Percentiles rank a stretch among this genome's conserved stretches.
These are phyloP conservation scores for Vanrija pseudolonga DNA, from an alignment of 1,284 basidiomycete species.

Conservation along the genomic window DNA sequence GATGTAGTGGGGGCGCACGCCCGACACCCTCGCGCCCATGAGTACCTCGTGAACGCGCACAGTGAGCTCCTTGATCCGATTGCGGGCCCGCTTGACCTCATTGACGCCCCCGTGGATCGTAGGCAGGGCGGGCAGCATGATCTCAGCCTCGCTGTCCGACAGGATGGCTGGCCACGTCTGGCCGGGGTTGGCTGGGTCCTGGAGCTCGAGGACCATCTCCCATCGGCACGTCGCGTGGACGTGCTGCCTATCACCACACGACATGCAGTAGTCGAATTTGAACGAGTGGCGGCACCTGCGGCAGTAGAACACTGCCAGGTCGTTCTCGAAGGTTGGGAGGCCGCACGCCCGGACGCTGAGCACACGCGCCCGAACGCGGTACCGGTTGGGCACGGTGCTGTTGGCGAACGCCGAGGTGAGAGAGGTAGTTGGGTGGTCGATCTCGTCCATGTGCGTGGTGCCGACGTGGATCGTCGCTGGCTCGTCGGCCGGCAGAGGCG, in stretches of 20 bases:
- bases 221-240: conserved; percentile 2
- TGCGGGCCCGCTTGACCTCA: conserved; percentile 15
- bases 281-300: conserved; percentile 4
- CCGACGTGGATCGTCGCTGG: neutral
- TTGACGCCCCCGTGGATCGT: conserved; percentile 24
- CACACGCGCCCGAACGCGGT: conserved; percentile 29
- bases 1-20: conserved; percentile 16
- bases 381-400: conserved; percentile 29
- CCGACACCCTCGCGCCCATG: conserved; percentile 27
- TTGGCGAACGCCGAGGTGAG: conserved; percentile 20
- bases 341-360: conserved; percentile 1
- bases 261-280: conserved; percentile 1
- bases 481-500: neutral
- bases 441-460: conserved; percentile 6
- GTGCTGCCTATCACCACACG: conserved; percentile 10
- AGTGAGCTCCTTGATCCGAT: conserved; percentile 8
- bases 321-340: neutral
- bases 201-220: conserved; percentile 8
- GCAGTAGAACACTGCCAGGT: conserved; percentile 12
- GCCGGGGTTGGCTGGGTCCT: neutral
- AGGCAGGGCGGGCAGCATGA: conserved; percentile 31
- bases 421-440: conserved; percentile 22
- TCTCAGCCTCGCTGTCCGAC: conserved; percentile 1
- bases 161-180: neutral
- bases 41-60: conserved; percentile 21